Conservation (phyloP, 2,329 filamentous ascomycete genomes). For the Fragosphaeria purpurea region DNA sequence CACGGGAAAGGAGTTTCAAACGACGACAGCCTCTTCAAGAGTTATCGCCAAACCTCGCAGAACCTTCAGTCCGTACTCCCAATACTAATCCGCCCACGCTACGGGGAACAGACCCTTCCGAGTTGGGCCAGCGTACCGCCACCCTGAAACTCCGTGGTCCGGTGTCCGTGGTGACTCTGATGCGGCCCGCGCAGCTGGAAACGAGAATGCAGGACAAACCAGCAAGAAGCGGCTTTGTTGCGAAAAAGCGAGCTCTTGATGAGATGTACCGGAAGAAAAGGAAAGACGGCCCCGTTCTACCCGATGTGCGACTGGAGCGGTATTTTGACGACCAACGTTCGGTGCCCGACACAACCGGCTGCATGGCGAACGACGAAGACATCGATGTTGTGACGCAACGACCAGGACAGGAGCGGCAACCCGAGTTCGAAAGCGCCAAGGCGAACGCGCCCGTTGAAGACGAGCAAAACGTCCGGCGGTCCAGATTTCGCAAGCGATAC, state of each 20-base stretch:
- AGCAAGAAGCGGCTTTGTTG: slow-evolving; percentile 31
- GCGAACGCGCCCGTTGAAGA: background rate
- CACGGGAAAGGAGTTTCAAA: background rate
- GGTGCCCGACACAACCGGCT: background rate
- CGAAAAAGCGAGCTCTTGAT: slow-evolving; percentile 45
- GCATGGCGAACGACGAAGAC: background rate
- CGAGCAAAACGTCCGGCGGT: slow-evolving; percentile 9
- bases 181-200: slow-evolving; percentile 46
- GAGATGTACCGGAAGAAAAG: slow-evolving; percentile 37
- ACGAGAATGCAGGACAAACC: slow-evolving; percentile 25
- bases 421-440: background rate
- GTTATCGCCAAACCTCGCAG: slow-evolving; percentile 3
- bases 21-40: slow-evolving; percentile 3
- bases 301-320: slow-evolving; percentile 24
- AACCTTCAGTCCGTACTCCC: background rate
- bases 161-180: background rate
- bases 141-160: background rate
- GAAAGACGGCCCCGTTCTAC: slow-evolving; percentile 15
- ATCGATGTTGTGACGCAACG: background rate
- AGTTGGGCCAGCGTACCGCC: background rate
- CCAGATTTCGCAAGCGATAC: slow-evolving; percentile 33
- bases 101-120: background rate
- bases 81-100: background rate
- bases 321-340: slow-evolving; percentile 14
- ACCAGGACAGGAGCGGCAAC: background rate